Conservation (phyloP, 139 green algal genomes). For the Chlorella sp. region DNA sequence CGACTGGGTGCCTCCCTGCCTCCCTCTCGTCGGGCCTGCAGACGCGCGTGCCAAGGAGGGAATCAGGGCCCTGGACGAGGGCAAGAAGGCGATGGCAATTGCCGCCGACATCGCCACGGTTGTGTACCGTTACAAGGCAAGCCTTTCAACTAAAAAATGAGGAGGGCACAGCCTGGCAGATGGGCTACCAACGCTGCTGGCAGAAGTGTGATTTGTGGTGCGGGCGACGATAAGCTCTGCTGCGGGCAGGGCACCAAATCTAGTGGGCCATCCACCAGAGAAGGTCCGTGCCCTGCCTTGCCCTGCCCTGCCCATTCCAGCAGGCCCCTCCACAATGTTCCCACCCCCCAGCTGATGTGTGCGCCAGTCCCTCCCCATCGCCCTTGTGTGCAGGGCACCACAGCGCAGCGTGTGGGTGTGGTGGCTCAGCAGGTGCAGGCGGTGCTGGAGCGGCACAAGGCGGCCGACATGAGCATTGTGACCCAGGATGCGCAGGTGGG, state of each 20-base stretch:
- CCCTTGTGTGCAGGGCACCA: not conserved
- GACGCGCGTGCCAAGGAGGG: not conserved
- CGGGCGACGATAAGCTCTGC: not conserved
- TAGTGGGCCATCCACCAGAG: too few species aligned
- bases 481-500: not conserved
- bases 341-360: too few species aligned
- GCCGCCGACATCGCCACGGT: not conserved
- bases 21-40: not conserved
- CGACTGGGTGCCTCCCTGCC: too few species aligned
- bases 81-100: not conserved
- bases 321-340: too few species aligned
- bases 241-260: too few species aligned
- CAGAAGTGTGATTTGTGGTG: not conserved
- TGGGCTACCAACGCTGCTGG: not conserved
- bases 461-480: not conserved
- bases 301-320: too few species aligned
- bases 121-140: not conserved
- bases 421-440: slow-evolving; percentile 20
- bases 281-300: too few species aligned
- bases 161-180: not conserved
- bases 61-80: not conserved
- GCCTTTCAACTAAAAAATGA: too few species aligned
- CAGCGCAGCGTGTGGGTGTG: not conserved
- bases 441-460: not conserved
- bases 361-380: too few species aligned